A percentile compares a stretch with the other conserved stretches of the same genome.
Conservation (phyloP, 2,329 filamentous ascomycete species). For the Ophiostoma fasciatum region DNA sequence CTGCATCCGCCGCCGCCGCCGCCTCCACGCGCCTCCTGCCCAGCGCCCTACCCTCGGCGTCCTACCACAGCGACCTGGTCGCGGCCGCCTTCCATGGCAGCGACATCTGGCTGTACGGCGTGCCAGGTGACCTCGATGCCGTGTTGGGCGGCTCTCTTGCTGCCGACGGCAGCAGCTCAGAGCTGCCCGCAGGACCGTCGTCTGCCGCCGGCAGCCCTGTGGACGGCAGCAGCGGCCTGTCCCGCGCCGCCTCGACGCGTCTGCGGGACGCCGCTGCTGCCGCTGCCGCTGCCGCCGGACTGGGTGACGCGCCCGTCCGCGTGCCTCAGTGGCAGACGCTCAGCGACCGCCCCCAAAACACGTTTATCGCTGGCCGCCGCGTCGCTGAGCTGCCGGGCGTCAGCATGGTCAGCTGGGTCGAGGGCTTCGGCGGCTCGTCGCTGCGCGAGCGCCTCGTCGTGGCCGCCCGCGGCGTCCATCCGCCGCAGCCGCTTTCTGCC, state of each 20-base stretch:
- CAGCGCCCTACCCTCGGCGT: slow-evolving; percentile 53
- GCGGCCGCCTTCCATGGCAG: slow-evolving; percentile 58
- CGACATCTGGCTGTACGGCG: slow-evolving; percentile 65
- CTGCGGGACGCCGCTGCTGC: slow-evolving; percentile 18
- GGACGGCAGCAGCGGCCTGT: slow-evolving; percentile 25
- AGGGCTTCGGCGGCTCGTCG: slow-evolving; percentile 32
- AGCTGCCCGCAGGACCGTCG: slow-evolving; percentile 12
- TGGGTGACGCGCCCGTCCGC: slow-evolving; percentile 17
- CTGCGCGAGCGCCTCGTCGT: slow-evolving; percentile 48
- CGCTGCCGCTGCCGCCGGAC: background rate
- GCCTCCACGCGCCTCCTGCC: slow-evolving; percentile 48
- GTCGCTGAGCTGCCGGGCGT: slow-evolving; percentile 51
- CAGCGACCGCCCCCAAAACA: slow-evolving; percentile 54
- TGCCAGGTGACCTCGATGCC: slow-evolving; percentile 58
- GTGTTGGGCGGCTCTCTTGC: slow-evolving; percentile 15
- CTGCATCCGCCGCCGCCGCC: too few relatives aligned
- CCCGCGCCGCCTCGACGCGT: slow-evolving; percentile 22
- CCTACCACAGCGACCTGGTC: slow-evolving; percentile 55
- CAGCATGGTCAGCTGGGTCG: slow-evolving; percentile 58
- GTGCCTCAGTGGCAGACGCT: slow-evolving; percentile 55
- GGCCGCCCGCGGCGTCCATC: slow-evolving; percentile 54
- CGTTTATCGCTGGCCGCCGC: slow-evolving; percentile 52
- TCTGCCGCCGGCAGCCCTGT: slow-evolving; percentile 11
- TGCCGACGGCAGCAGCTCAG: slow-evolving; percentile 11
- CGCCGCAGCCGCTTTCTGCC: slow-evolving; percentile 37